Evolutionary conservation across 345 rosid species (phyloP).

Genomic region (Euphorbia peplus): DNA sequence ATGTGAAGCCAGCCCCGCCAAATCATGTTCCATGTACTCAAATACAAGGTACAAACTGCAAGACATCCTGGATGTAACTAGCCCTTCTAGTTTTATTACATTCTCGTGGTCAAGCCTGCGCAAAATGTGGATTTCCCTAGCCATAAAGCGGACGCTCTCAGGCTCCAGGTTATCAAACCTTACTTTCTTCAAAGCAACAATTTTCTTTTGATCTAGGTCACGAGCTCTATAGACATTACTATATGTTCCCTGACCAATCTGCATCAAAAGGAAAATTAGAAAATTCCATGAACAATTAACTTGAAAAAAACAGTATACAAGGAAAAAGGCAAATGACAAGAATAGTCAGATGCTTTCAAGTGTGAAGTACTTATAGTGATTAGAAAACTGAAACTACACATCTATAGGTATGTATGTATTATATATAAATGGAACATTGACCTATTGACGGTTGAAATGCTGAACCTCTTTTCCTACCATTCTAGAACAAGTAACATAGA

Average conservation of each 20-base stretch:
- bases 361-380: not conserved
- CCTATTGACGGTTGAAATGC: not conserved
- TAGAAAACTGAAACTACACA: not conserved
- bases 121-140: slow-evolving; percentile 89
- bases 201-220: slow-evolving; percentile 86
- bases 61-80: slow-evolving; percentile 99
- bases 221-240: slow-evolving; percentile 96
- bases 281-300: not conserved
- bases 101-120: slow-evolving; percentile 94
- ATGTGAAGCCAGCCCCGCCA: slow-evolving; percentile 91
- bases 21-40: slow-evolving; percentile 98
- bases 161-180: slow-evolving; percentile 95
- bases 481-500: not conserved
- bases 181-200: slow-evolving; percentile 95
- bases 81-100: slow-evolving; percentile 92
- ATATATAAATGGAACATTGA: not conserved
- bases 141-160: slow-evolving; percentile 96
- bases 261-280: slow-evolving; percentile 27
- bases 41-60: slow-evolving; percentile 98
- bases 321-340: slow-evolving; percentile 3
- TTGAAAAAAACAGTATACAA: not conserved
- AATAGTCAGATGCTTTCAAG: not conserved
- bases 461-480: not conserved
- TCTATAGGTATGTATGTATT: too few species aligned
- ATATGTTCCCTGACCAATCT: slow-evolving; percentile 99